These are phyloP conservation scores for Passalora sequoiae DNA, from an alignment of 2,329 filamentous ascomycete genomes.

Conservation along the genomic window DNA sequence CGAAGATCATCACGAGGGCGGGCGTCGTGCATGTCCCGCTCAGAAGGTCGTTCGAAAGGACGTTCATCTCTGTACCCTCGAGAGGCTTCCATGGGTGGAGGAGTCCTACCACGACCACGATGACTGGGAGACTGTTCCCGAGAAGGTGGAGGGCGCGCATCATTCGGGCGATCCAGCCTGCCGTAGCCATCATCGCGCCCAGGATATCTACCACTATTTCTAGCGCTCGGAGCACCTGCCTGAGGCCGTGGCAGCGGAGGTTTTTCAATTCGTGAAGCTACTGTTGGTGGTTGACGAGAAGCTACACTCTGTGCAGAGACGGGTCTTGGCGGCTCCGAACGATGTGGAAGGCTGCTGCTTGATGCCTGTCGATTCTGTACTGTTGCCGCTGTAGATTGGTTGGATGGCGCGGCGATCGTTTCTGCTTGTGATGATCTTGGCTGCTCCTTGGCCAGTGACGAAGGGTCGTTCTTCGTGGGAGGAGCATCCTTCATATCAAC, in stretches of 20 bases:
- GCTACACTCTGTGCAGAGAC: constrained; percentile 26
- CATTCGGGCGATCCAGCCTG: constrained; percentile 41
- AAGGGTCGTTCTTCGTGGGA: constrained; percentile 4
- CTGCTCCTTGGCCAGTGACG: too few species aligned
- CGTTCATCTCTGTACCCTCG: constrained; percentile 21
- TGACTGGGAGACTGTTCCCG: constrained; percentile 40
- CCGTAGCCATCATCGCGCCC: constrained; percentile 39
- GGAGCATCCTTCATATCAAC: constrained; percentile 23
- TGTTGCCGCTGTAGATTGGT: constrained; percentile 16
- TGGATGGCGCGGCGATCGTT: constrained; percentile 1
- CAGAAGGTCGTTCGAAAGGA: constrained; percentile 12
- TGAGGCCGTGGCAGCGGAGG: constrained; percentile 7
- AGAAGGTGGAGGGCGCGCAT: constrained; percentile 29
- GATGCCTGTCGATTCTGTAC: constrained; percentile 16
- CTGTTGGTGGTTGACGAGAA: constrained; percentile 20
- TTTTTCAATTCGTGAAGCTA: constrained; percentile 1
- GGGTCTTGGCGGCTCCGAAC: constrained; percentile 33
- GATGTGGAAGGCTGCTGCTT: constrained; percentile 23
- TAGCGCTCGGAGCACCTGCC: constrained; percentile 6
- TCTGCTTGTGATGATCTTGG: too few species aligned
- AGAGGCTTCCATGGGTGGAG: constrained; percentile 19
- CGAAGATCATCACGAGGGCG: constrained; percentile 19
- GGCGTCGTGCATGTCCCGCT: constrained; percentile 7
- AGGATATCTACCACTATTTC: constrained; percentile 25
- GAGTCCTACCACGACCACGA: constrained; percentile 35